Evolutionary conservation across 495 filamentous ascomycete genomes (phyloP), one percentile per base, ranked within the genome.

Genomic region (Hypoxylon fragiforme): DNA sequence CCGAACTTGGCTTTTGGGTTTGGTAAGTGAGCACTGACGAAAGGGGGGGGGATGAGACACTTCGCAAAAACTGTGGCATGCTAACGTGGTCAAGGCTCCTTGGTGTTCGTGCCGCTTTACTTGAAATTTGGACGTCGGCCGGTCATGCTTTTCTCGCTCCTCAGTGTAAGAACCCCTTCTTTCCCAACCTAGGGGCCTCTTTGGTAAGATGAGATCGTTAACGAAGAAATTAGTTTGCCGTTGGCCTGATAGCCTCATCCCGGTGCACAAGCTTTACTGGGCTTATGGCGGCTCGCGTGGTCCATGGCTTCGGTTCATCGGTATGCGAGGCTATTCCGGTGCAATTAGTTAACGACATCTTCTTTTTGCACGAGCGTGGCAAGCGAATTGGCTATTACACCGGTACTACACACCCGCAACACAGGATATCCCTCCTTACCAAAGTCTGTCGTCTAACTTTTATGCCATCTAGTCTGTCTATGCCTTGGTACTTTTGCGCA

Each of bases 331-430:
- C 82, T 14, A 62, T 85, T 1, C 82, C 82, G 0, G 82, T 86
- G 3, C 82, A 85, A 55, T 59, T 86, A 3, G 82, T 85, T 5
- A 86, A 86, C 52, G 83, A 86, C 53, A 82, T 86, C 47, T 86
- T 86, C 66, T 86, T 80, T 64, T 68, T 85, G 1, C 82, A 85
- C 54, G 81, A 85, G 56, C 69, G 82, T 8, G 82, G 82, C 4
- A 77, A 80, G 67, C 68, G 76, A 1, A 71, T 85, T 26, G 82
- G 80, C 3, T 81, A 79, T 44, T 85, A 85, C 53, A 85, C 82
- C 12, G 70, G 79, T 81, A 56, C 3, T 9, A 15, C 13, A 15
- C 19, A 11, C 26, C 16, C 18, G 31, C 18, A 14, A 19, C 11
- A 21, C 24, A 14, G 39, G 21, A 11, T 32, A 38, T 22, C 34